Base-by-base conservation (phyloP, 2,329 filamentous ascomycete genomes). In the Cryphonectria radicalis region DNA sequence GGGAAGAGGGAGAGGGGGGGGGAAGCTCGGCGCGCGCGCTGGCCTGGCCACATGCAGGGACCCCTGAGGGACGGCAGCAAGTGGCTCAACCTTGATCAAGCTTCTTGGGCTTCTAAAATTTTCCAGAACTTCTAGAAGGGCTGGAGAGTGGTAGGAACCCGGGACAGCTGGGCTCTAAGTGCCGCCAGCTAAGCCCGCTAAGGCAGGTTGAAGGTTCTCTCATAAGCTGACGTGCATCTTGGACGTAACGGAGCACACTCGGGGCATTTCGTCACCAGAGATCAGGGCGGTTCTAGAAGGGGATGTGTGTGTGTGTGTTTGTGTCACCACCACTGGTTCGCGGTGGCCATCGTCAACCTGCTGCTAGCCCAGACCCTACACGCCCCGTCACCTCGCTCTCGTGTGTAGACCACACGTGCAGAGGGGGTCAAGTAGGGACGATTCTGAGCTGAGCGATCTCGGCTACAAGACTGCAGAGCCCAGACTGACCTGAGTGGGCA, bases 171-270 rank as follows among this genome's bases (percentile, higher is more conserved):
- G 65, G 46, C 68, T 65, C 50, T 68, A 66, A 71, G 32, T 71
- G 71, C 71, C 66, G 71, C 32, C 60, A 53, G 68, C 71, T 71
- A 72, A 66, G 68, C 71, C 71, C 53, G 42, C 53, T 69, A 63
- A 28, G 71, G 71, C 71, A 73, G 71, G 66, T 66, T 53, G 69
- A 69, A 53, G 69, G 65, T 57, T 68, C 60, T 62, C 55, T 66
- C 66, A 68, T 71, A 55, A 71, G 71, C 71, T 69, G 69, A 73
- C 69, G 11, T 71, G 71, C 71, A 73, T 71, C 42, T 22, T 28
- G 14, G 43, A 43, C 60, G 63, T 37, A 65, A 57, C 40, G 19
- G 28, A 25, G 25, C 35, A 43, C 62, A 28, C 17, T 10, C 42
- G 25, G 37, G 35, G 40, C 25, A 63, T 63, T 46, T 63, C 40